Conservation (phyloP, 2,329 filamentous ascomycete species). For the Beauveria medogensis region DNA sequence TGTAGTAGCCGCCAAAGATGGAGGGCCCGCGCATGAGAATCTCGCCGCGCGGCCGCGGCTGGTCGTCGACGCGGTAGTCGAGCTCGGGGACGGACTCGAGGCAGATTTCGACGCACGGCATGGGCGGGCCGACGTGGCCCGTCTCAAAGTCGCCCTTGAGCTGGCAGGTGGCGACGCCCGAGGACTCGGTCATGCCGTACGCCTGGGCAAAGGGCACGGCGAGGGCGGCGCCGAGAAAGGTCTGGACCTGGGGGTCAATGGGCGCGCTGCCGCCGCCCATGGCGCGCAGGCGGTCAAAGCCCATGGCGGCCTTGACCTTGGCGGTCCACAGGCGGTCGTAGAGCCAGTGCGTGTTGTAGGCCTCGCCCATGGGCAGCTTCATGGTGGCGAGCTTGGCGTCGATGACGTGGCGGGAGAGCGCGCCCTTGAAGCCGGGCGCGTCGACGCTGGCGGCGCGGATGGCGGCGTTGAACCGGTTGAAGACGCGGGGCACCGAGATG, state of each 20-base stretch:
- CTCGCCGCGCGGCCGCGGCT: constrained; percentile 84
- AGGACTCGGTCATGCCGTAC: constrained; percentile 91
- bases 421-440: constrained; percentile 69
- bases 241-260: constrained; percentile 78
- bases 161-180: constrained; percentile 69
- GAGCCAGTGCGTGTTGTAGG: constrained; percentile 69
- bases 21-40: constrained; percentile 73
- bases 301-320: constrained; percentile 77
- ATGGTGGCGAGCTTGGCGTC: constrained; percentile 72
- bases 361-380: constrained; percentile 60
- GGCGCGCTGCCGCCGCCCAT: constrained; percentile 89
- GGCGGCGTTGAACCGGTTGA: constrained; percentile 79
- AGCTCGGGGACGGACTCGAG: constrained; percentile 85
- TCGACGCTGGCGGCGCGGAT: constrained; percentile 75
- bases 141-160: constrained; percentile 58
- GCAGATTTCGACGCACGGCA: constrained; percentile 63
- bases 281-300: constrained; percentile 61
- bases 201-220: constrained; percentile 75
- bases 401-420: constrained; percentile 72
- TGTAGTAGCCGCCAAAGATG: constrained; percentile 81
- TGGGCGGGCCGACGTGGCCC: constrained; percentile 74
- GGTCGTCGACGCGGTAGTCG: constrained; percentile 83
- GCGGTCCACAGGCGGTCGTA: constrained; percentile 86
- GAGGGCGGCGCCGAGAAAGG: constrained; percentile 80
- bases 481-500: constrained; percentile 83